Conservation (phyloP, 2,329 filamentous ascomycete species). For the Myriangium duriaei region DNA sequence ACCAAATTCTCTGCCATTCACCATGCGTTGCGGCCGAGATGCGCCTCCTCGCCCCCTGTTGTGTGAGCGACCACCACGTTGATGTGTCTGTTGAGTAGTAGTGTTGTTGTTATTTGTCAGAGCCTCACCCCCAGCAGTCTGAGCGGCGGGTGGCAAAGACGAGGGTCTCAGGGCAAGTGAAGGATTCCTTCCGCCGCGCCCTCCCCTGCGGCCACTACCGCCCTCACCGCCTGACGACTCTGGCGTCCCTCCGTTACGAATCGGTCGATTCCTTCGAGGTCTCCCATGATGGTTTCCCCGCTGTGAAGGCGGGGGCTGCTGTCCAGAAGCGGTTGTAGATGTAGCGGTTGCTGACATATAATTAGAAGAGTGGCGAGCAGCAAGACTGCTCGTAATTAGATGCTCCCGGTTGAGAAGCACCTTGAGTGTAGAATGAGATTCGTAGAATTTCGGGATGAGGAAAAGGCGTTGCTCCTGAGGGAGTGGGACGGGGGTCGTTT, state of each 20-base stretch:
- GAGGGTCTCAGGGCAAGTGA: constrained; percentile 6
- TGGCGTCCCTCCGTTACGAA: not conserved
- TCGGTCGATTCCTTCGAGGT: not conserved
- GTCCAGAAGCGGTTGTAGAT: not conserved
- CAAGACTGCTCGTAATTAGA: constrained; percentile 1
- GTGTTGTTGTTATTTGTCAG: not conserved
- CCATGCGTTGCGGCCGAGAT: constrained; percentile 18
- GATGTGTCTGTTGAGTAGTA: not conserved
- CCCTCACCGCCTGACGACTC: not conserved
- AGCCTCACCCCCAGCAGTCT: not conserved
- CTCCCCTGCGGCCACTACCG: not conserved
- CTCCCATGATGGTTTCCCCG: constrained; percentile 1
- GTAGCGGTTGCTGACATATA: constrained; percentile 6
- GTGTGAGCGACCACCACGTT: constrained; percentile 1
- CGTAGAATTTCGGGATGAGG: too few species aligned
- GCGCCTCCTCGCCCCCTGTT: constrained; percentile 13
- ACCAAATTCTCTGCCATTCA: constrained; percentile 36
- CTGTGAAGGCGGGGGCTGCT: constrained; percentile 1
- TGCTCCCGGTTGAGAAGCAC: constrained; percentile 2
- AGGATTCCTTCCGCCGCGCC: constrained; percentile 4
- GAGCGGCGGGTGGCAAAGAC: constrained; percentile 2
- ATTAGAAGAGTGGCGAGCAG: constrained; percentile 1
- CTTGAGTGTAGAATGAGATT: not conserved
- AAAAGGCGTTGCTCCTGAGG: too few species aligned
- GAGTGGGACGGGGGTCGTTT: too few species aligned